Conservation (phyloP, 176 grass and related monocot genomes). For the Carex cristatella region DNA sequence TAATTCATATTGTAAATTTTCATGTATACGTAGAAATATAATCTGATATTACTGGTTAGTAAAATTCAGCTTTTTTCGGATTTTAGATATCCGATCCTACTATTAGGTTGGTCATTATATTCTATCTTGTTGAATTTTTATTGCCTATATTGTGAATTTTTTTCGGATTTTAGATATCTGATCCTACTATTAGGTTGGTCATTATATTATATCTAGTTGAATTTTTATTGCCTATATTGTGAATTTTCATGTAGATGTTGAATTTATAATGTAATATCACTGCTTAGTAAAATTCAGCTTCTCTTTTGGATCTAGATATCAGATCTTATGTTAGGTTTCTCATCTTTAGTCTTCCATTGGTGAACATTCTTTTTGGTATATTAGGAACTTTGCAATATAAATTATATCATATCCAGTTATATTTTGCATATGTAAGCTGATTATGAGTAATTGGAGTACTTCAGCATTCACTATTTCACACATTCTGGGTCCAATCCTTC, state of each 20-base stretch:
- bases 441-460: not conserved
- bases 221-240: not conserved
- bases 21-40: not conserved
- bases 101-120: not conserved
- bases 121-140: not conserved
- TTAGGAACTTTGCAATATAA: not conserved
- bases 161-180: not conserved
- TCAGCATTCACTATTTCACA: not conserved
- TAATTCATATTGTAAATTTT: not conserved
- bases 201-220: not conserved
- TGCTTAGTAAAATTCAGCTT: not conserved
- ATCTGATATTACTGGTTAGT: not conserved
- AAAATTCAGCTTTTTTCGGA: conserved; percentile 1
- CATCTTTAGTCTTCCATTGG: not conserved
- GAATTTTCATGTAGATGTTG: not conserved
- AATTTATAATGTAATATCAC: not conserved
- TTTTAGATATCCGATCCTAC: not conserved
- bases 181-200: not conserved
- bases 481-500: not conserved
- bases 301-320: not conserved
- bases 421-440: not conserved
- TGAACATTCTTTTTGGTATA: not conserved
- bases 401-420: not conserved
- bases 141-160: not conserved
- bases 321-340: not conserved